These are phyloP conservation scores for Cinnamomum chago DNA, from an alignment of 164 flowering plant genomes.

Conservation along the genomic window DNA sequence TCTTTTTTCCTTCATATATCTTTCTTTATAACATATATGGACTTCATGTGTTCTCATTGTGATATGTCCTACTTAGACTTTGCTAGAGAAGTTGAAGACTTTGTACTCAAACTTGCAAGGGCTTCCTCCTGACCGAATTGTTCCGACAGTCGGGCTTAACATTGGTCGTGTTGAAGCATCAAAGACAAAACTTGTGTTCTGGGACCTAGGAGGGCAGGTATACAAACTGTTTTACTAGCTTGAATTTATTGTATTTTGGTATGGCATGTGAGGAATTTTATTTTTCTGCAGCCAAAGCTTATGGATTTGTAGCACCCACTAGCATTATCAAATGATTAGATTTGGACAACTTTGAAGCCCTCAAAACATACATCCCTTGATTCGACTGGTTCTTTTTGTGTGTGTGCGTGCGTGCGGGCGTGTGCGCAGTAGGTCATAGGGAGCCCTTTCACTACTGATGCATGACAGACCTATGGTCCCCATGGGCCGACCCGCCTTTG, in stretches of 20 bases:
- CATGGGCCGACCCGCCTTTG: too few species aligned
- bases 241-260: neutral
- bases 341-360: too few species aligned
- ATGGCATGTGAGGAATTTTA: neutral
- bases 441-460: too few species aligned
- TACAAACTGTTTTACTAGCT: constrained; percentile 7
- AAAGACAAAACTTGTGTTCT: constrained; percentile 83
- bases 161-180: constrained; percentile 87
- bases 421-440: too few species aligned
- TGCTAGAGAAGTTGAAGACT: constrained; percentile 87
- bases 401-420: too few species aligned
- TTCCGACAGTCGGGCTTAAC: constrained; percentile 97
- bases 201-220: constrained; percentile 99
- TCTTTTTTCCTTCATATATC: neutral
- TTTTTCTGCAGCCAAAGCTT: neutral
- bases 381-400: too few species aligned
- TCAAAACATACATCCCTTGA: too few species aligned
- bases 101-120: constrained; percentile 81
- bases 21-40: neutral
- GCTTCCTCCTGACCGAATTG: constrained; percentile 92
- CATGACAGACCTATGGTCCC: too few species aligned
- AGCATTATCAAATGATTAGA: too few species aligned
- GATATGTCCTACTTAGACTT: constrained; percentile 45
- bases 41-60: neutral
- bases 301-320: neutral